Conservation (phyloP, 768 basidiomycete species). For the Royoungia palumana region DNA sequence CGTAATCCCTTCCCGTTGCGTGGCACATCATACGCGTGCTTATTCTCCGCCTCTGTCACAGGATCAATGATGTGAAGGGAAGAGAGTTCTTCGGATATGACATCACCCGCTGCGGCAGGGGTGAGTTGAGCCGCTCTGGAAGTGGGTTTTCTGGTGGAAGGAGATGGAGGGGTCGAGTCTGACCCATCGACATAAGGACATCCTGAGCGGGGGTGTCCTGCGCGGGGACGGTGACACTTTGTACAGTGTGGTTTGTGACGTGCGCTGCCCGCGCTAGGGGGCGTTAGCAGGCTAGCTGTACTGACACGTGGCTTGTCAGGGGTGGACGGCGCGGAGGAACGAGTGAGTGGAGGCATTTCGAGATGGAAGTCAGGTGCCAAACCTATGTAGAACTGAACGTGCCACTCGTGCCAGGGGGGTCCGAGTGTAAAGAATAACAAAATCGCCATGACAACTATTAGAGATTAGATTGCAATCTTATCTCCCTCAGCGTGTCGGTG, state of each 20-base stretch:
- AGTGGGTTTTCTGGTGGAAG: conserved; percentile 7
- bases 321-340: conserved; percentile 31
- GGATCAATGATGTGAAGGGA: conserved; percentile 42
- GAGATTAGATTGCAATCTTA: too few relatives aligned
- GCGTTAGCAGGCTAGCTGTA: conserved; percentile 14
- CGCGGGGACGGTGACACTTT: conserved; percentile 51
- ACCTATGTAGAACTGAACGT: background rate
- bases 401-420: too few relatives aligned
- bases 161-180: conserved; percentile 11
- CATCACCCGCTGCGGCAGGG: conserved; percentile 16
- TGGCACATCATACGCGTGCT: conserved; percentile 4
- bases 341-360: conserved; percentile 26
- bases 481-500: too few relatives aligned
- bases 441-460: too few relatives aligned
- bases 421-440: too few relatives aligned
- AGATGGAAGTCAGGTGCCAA: background rate
- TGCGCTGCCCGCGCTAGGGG: conserved; percentile 36
- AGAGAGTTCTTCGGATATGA: conserved; percentile 41
- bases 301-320: conserved; percentile 21
- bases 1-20: conserved; percentile 1
- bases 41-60: conserved; percentile 9
- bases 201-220: conserved; percentile 61
- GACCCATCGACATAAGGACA: conserved; percentile 46
- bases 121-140: background rate
- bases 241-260: conserved; percentile 54